phyloP scores from a whole-genome alignment of 306 rosid species.

The Prunus padus region DNA sequence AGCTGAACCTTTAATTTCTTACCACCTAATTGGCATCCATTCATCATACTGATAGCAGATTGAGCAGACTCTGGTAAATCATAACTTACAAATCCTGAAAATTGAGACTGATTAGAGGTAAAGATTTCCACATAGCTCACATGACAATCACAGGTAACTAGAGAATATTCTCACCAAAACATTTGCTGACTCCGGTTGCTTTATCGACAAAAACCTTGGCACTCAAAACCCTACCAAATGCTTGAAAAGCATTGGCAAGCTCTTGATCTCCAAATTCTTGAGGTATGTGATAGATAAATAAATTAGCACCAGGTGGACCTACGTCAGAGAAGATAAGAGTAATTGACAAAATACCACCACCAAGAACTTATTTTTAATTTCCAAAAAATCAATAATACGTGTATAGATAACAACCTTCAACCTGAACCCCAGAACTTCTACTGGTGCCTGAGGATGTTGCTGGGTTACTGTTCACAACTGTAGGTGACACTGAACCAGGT shows the following conservation, averaged over 20 bases:
- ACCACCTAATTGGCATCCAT: slow-evolving; percentile 88
- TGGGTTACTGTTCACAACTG: slow-evolving; percentile 48
- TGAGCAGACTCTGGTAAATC: slow-evolving; percentile 89
- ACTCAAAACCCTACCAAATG: slow-evolving; percentile 88
- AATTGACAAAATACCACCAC: slow-evolving; percentile 30
- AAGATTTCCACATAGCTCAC: slow-evolving; percentile 18
- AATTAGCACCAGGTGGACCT: slow-evolving; percentile 99
- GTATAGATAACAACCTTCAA: slow-evolving; percentile 68
- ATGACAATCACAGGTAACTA: slow-evolving; percentile 21
- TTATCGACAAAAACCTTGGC: slow-evolving; percentile 98
- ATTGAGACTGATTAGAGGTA: slow-evolving; percentile 32
- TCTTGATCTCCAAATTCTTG: slow-evolving; percentile 95
- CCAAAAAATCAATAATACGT: background rate
- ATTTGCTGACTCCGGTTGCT: slow-evolving; percentile 97
- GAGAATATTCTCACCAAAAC: slow-evolving; percentile 72
- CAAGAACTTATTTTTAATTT: slow-evolving; percentile 5
- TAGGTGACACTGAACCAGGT: slow-evolving; percentile 69
- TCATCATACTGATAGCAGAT: slow-evolving; percentile 80
- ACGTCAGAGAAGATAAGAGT: slow-evolving; percentile 33
- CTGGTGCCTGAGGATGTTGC: slow-evolving; percentile 58
- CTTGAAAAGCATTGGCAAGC: slow-evolving; percentile 82
- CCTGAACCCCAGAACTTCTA: slow-evolving; percentile 72
- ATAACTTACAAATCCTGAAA: slow-evolving; percentile 94
- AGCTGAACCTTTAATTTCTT: slow-evolving; percentile 97
- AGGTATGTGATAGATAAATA: slow-evolving; percentile 98